Percentiles rank a stretch among this genome's conserved stretches.
phyloP scores from a whole-genome alignment of 805 yeast genomes.

The Saturnispora diversa region DNA sequence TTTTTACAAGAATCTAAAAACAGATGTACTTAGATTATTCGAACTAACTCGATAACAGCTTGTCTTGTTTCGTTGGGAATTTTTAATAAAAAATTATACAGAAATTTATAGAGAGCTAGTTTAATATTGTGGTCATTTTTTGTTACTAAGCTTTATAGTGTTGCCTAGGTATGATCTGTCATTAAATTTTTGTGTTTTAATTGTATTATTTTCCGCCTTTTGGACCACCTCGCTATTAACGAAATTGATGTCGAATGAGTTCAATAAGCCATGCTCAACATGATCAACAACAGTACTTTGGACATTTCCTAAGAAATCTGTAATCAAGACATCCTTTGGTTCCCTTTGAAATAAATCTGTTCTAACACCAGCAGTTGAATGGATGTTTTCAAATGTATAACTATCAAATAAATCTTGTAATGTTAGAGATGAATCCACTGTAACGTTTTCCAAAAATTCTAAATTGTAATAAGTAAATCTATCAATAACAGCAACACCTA shows the following conservation, averaged over 20 bases:
- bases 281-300: constrained; percentile 61
- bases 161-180: too few relatives aligned
- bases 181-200: too few relatives aligned
- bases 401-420: constrained; percentile 78
- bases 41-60: constrained; percentile 3
- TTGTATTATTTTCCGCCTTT: too few relatives aligned
- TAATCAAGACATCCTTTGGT: constrained; percentile 59
- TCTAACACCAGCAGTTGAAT: constrained; percentile 89
- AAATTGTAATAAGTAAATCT: constrained; percentile 88
- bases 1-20: constrained; percentile 20
- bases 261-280: constrained; percentile 41
- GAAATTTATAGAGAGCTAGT: too few relatives aligned
- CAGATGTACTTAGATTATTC: constrained; percentile 20
- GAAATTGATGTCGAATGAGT: constrained; percentile 10
- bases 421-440: constrained; percentile 65
- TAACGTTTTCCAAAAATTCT: constrained; percentile 75
- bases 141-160: too few relatives aligned
- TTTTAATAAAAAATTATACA: too few relatives aligned
- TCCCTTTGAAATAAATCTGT: constrained; percentile 68
- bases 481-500: constrained; percentile 97
- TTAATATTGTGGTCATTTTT: too few relatives aligned
- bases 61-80: background rate
- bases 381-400: constrained; percentile 77
- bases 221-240: too few relatives aligned
- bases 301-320: constrained; percentile 92